These are phyloP conservation scores for Clarireedia hainanense DNA, from an alignment of 2,329 filamentous ascomycete species.

Conservation along the genomic window DNA sequence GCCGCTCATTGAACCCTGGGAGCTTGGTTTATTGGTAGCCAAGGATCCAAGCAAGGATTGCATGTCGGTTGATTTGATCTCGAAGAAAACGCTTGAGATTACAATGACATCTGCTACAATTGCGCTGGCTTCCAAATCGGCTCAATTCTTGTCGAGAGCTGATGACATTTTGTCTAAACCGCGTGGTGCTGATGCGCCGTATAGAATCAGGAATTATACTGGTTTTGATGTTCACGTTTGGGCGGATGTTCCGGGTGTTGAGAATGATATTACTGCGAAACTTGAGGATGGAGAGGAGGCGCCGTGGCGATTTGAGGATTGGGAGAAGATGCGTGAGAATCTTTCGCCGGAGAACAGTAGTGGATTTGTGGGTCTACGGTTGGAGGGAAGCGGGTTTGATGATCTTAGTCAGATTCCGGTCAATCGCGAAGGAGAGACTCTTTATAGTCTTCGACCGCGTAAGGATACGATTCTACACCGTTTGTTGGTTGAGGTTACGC, in stretches of 20 bases:
- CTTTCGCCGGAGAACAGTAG: conserved; percentile 75
- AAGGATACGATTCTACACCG: conserved; percentile 80
- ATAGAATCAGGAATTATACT: conserved; percentile 90
- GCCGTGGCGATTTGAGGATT: conserved; percentile 95
- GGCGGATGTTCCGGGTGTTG: conserved; percentile 59
- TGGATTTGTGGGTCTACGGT: conserved; percentile 70
- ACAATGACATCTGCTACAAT: conserved; percentile 92
- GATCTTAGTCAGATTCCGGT: conserved; percentile 80
- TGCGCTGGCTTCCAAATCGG: conserved; percentile 84
- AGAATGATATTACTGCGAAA: conserved; percentile 66
- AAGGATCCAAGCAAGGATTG: conserved; percentile 68
- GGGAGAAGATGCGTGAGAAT: conserved; percentile 91
- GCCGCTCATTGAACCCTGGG: conserved; percentile 91
- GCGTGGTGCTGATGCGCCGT: conserved; percentile 82
- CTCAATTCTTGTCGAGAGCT: conserved; percentile 73
- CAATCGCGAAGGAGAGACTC: conserved; percentile 85
- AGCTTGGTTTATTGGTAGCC: conserved; percentile 82
- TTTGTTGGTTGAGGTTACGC: conserved; percentile 80
- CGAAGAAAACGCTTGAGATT: conserved; percentile 83
- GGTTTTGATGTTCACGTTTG: conserved; percentile 85
- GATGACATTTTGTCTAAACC: conserved; percentile 93
- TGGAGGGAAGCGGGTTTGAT: conserved; percentile 93
- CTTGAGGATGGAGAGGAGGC: conserved; percentile 83
- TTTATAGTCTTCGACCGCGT: conserved; percentile 84
- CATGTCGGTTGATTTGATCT: conserved; percentile 77